Conservation (phyloP, 2,329 filamentous ascomycete genomes). For the Aspergillus eucalypticola region DNA sequence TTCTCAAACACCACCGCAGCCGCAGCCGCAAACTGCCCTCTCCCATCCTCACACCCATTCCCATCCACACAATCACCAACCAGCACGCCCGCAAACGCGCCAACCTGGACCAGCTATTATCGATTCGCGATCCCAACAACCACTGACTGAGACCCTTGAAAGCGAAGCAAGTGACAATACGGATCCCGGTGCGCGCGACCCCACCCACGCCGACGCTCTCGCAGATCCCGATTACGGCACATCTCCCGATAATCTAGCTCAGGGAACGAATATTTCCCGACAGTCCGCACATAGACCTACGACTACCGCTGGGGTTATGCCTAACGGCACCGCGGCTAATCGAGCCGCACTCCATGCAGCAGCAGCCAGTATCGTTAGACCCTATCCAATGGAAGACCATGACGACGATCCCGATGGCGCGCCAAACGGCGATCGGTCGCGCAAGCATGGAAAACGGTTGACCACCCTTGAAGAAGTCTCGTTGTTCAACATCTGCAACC, state of each 20-base stretch:
- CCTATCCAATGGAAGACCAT: neutral
- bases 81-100: slow-evolving; percentile 6
- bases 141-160: neutral
- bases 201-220: neutral
- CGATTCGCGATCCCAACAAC: neutral
- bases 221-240: neutral
- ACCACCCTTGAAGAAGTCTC: slow-evolving; percentile 44
- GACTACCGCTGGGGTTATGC: neutral
- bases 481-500: slow-evolving; percentile 44
- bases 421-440: slow-evolving; percentile 19
- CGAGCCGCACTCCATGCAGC: neutral
- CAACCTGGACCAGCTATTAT: neutral
- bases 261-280: neutral
- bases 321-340: neutral
- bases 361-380: neutral
- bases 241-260: neutral
- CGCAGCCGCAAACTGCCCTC: slow-evolving; percentile 1
- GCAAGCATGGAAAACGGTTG: slow-evolving; percentile 41
- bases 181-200: neutral
- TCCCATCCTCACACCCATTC: neutral
- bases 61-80: neutral
- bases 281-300: neutral
- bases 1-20: slow-evolving; percentile 5
- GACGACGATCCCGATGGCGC: neutral
- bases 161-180: slow-evolving; percentile 2